A percentile compares a stretch with the other conserved stretches of the same genome.
These are phyloP conservation scores for Begonia loranthoides DNA, from an alignment of 306 rosid genomes.

Conservation along the genomic window DNA sequence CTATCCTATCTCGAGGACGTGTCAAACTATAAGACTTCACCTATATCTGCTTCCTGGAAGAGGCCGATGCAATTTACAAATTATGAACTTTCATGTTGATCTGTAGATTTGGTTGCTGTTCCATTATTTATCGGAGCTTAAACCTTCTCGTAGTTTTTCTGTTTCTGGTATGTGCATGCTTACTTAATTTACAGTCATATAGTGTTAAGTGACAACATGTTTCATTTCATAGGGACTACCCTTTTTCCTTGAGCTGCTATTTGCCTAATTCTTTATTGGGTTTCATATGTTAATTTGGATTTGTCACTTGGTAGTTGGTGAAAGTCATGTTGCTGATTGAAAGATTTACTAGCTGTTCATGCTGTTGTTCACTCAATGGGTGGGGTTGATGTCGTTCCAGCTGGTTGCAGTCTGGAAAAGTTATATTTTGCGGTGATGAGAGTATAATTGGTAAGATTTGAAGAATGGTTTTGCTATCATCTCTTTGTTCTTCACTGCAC, in stretches of 20 bases:
- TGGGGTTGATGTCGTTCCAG: constrained; percentile 26
- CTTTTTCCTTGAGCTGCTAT: constrained; percentile 11
- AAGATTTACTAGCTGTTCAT: constrained; percentile 31
- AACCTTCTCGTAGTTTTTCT: constrained; percentile 22
- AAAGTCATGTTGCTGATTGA: constrained; percentile 31
- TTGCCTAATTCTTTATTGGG: constrained; percentile 8
- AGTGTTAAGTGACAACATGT: too few relatives aligned
- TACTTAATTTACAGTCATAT: neutral
- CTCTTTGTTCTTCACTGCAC: constrained; percentile 15
- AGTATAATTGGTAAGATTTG: constrained; percentile 29
- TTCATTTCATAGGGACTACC: constrained; percentile 13
- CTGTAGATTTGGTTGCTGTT: constrained; percentile 18
- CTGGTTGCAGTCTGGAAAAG: constrained; percentile 24
- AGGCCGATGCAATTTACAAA: neutral
- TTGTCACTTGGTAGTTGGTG: constrained; percentile 18
- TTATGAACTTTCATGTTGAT: constrained; percentile 16
- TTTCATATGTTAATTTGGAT: constrained; percentile 4
- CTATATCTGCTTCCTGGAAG: neutral
- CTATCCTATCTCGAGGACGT: neutral
- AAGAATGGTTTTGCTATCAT: constrained; percentile 13
- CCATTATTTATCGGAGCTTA: constrained; percentile 31
- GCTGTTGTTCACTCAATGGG: constrained; percentile 15
- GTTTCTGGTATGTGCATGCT: constrained; percentile 16
- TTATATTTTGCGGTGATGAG: constrained; percentile 16
- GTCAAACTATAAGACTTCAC: neutral